A percentile compares a stretch with the other conserved stretches of the same genome.
Conservation (phyloP, 2,329 filamentous ascomycete genomes). For the Aspergillus brunneoviolaceus region DNA sequence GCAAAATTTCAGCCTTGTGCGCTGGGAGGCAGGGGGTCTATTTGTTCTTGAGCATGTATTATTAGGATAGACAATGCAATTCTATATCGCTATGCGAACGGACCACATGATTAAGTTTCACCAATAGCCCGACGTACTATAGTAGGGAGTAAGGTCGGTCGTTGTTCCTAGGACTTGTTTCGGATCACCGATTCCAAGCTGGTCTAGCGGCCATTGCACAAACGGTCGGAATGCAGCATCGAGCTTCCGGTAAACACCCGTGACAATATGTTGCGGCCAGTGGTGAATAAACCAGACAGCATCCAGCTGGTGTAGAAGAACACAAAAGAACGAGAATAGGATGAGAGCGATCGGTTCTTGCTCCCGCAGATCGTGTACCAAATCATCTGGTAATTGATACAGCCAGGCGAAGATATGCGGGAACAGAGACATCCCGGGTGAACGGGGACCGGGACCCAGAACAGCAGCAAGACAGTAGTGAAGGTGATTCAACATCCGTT, state of each 20-base stretch:
- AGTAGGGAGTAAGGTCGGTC: no score
- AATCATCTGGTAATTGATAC: constrained; percentile 10
- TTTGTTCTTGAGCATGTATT: no score
- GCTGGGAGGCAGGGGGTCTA: no score
- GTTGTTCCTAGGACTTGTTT: no score
- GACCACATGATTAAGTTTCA: no score
- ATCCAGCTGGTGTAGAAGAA: constrained; percentile 12
- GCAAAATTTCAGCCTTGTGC: no score
- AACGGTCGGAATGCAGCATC: background rate
- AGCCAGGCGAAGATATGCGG: constrained; percentile 16
- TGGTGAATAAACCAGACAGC: constrained; percentile 14
- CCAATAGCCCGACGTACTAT: no score
- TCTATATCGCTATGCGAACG: no score
- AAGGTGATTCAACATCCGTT: background rate
- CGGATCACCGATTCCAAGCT: background rate
- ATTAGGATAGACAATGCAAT: no score
- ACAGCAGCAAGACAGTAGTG: background rate
- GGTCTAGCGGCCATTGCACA: constrained; percentile 5
- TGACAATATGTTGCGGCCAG: constrained; percentile 17
- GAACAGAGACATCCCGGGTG: background rate
- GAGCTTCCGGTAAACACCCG: constrained; percentile 1
- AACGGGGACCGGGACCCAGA: background rate
- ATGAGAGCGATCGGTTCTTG: constrained; percentile 3
- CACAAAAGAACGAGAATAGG: constrained; percentile 12
- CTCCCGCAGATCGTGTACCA: constrained; percentile 9